Conservation (phyloP, 257 asterid genomes). For the Salvia rosmarinus region DNA sequence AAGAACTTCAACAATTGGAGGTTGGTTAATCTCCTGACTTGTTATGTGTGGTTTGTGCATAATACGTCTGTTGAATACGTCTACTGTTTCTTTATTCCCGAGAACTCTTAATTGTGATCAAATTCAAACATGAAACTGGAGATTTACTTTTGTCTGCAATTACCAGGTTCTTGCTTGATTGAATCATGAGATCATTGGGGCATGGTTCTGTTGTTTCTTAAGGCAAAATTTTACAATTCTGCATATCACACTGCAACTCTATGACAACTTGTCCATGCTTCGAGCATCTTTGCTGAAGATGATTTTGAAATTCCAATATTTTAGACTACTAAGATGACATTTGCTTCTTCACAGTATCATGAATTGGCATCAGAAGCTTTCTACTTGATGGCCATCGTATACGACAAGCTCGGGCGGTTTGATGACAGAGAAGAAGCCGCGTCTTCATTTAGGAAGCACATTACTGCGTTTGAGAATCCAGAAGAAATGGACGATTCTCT, state of each 20-base stretch:
- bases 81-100: constrained; percentile 1
- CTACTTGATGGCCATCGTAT: constrained; percentile 83
- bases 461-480: constrained; percentile 66
- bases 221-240: too few species aligned
- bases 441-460: constrained; percentile 68
- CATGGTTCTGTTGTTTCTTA: not conserved
- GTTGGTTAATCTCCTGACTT: constrained; percentile 46
- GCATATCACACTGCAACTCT: not conserved
- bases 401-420: constrained; percentile 67
- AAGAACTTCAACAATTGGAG: constrained; percentile 84
- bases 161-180: too few species aligned
- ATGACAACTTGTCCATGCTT: not conserved
- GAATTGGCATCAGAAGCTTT: constrained; percentile 88
- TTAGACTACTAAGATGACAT: constrained; percentile 4
- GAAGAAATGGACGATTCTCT: constrained; percentile 48
- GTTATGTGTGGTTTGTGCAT: not conserved
- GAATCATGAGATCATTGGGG: not conserved
- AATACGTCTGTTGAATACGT: not conserved
- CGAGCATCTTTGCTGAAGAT: not conserved
- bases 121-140: not conserved
- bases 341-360: constrained; percentile 60
- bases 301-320: not conserved
- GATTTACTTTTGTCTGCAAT: too few species aligned
- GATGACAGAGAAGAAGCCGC: constrained; percentile 89
- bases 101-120: not conserved